phyloP scores from a whole-genome alignment of 805 yeast genomes.

The Saccharomycopsis sp. region DNA sequence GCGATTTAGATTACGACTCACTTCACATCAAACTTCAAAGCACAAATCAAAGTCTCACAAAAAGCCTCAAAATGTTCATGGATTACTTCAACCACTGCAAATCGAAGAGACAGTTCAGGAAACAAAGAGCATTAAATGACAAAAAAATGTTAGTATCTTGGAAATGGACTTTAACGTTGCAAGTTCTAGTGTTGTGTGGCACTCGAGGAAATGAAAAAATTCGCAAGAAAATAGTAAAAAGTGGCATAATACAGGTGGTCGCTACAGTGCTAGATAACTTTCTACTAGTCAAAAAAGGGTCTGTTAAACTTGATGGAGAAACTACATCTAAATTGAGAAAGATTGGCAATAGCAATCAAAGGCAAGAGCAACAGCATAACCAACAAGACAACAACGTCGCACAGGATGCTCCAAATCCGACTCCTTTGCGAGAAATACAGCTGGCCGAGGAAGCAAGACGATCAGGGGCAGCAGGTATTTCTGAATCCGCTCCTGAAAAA shows the following conservation, averaged over 20 bases:
- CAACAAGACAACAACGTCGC: too few relatives aligned
- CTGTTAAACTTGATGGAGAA: constrained; percentile 4
- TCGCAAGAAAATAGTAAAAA: constrained; percentile 77
- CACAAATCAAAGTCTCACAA: neutral
- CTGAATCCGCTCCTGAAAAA: neutral
- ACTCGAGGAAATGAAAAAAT: constrained; percentile 87
- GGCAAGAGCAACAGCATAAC: too few relatives aligned
- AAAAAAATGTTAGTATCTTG: constrained; percentile 58
- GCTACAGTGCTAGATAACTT: constrained; percentile 91
- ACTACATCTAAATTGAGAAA: too few relatives aligned
- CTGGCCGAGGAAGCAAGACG: too few relatives aligned
- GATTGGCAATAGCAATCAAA: too few relatives aligned
- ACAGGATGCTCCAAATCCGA: too few relatives aligned
- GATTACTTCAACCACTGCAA: constrained; percentile 9
- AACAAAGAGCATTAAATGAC: constrained; percentile 26
- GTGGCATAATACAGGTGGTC: constrained; percentile 84
- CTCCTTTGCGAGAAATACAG: too few relatives aligned
- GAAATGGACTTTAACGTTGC: constrained; percentile 96
- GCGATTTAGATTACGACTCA: too few relatives aligned
- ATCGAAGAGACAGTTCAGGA: constrained; percentile 4
- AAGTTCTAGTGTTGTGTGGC: constrained; percentile 83
- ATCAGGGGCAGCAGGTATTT: too few relatives aligned
- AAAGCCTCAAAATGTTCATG: constrained; percentile 1
- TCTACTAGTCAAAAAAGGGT: constrained; percentile 29
- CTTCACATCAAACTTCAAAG: neutral